phyloP scores from a whole-genome alignment of 345 rosid species.

The Acer negundo region DNA sequence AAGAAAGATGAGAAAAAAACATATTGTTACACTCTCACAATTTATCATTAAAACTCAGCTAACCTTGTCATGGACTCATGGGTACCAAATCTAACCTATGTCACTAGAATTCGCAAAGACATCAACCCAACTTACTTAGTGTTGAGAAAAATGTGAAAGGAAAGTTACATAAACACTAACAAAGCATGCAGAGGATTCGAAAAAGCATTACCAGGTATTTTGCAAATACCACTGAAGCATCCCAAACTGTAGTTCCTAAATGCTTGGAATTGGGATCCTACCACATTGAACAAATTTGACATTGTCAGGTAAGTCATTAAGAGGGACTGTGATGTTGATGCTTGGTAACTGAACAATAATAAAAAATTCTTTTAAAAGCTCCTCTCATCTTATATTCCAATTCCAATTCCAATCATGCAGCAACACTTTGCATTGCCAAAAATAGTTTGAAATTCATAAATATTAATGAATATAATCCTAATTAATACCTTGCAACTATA shows the following conservation, averaged over 20 bases:
- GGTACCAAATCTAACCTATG: not conserved
- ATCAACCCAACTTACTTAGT: not conserved
- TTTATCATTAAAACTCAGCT: conserved; percentile 1
- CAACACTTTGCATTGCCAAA: not conserved
- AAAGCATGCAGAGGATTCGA: conserved; percentile 5
- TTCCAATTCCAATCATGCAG: not conserved
- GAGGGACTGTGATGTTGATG: not conserved
- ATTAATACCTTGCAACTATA: not conserved
- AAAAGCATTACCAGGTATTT: conserved; percentile 69
- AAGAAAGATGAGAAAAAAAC: not conserved
- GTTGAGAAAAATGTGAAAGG: not conserved
- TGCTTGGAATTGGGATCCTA: conserved; percentile 98
- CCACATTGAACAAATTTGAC: conserved; percentile 27
- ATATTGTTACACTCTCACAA: not conserved
- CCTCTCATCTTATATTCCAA: not conserved
- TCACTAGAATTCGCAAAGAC: not conserved
- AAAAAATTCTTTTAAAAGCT: not conserved
- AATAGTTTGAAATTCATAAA: not conserved
- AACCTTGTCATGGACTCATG: not conserved
- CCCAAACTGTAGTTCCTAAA: conserved; percentile 97
- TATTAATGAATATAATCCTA: too few relatives aligned
- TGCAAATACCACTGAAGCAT: conserved; percentile 88
- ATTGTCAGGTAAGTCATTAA: conserved; percentile 3
- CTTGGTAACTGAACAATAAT: not conserved
- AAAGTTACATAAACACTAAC: not conserved